phyloP scores from a whole-genome alignment of 2,329 filamentous ascomycete species.

The Colletotrichum theobromicola region DNA sequence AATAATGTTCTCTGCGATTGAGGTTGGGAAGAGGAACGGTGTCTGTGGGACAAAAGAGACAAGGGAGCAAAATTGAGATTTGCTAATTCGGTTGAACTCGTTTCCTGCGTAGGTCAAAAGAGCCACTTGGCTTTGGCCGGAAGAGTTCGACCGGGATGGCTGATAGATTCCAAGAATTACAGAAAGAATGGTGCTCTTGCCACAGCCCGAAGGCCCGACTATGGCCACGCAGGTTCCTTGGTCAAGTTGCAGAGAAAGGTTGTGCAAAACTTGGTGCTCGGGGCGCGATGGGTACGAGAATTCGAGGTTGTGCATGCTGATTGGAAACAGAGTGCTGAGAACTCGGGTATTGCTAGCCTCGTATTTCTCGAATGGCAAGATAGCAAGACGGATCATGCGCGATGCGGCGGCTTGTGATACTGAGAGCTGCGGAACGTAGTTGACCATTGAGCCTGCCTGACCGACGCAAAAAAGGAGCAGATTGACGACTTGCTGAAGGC shows the following conservation, averaged over 20 bases:
- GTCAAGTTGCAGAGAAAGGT: constrained; percentile 58
- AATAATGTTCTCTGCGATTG: constrained; percentile 79
- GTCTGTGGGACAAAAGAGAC: constrained; percentile 74
- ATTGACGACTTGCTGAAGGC: constrained; percentile 77
- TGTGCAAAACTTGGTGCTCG: constrained; percentile 29
- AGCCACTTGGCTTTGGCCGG: constrained; percentile 11
- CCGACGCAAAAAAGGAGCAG: constrained; percentile 84
- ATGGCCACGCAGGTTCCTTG: constrained; percentile 74
- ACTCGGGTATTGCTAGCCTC: background rate
- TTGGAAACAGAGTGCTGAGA: constrained; percentile 44
- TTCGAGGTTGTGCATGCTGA: constrained; percentile 60
- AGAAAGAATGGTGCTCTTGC: constrained; percentile 84
- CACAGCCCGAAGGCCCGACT: constrained; percentile 85
- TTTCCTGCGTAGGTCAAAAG: constrained; percentile 62
- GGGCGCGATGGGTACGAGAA: constrained; percentile 75
- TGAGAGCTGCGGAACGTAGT: constrained; percentile 81
- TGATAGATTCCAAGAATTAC: constrained; percentile 76
- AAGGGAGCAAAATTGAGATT: constrained; percentile 60
- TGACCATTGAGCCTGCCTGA: constrained; percentile 72
- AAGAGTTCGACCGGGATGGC: constrained; percentile 29
- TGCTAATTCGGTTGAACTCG: constrained; percentile 64
- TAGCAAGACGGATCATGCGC: constrained; percentile 73
- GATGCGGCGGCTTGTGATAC: constrained; percentile 75
- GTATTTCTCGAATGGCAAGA: constrained; percentile 50
- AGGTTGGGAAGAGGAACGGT: constrained; percentile 78